Conservation (phyloP, 768 basidiomycete species). For the Hygrocybe coccinea region DNA sequence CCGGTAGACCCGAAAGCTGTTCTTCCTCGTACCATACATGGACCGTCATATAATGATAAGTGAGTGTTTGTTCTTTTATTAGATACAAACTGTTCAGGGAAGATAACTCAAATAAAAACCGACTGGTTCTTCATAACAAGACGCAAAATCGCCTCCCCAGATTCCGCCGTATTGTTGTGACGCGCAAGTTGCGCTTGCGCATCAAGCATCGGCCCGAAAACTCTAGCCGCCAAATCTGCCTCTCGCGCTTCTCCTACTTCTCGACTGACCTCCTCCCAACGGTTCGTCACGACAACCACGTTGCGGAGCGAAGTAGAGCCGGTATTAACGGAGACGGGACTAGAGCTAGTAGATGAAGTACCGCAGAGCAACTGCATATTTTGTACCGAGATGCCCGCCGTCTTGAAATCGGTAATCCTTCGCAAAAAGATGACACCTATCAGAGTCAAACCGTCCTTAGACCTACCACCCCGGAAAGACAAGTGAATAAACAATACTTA, state of each 20-base stretch:
- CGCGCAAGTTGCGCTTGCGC: slow-evolving; percentile 38
- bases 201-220: slow-evolving; percentile 42
- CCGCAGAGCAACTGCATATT: slow-evolving; percentile 48
- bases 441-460: slow-evolving; percentile 24
- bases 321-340: no score
- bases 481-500: neutral
- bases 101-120: no score
- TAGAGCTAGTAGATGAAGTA: slow-evolving; percentile 21
- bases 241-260: slow-evolving; percentile 33
- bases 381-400: slow-evolving; percentile 37
- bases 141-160: slow-evolving; percentile 28
- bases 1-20: no score
- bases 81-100: no score
- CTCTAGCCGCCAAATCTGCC: slow-evolving; percentile 17
- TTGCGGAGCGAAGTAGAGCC: slow-evolving; percentile 30
- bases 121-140: no score
- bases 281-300: slow-evolving; percentile 47
- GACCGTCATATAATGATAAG: no score
- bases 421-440: slow-evolving; percentile 43
- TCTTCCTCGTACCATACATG: no score
- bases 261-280: slow-evolving; percentile 40
- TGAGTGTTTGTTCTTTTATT: no score
- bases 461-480: neutral
- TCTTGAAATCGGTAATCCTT: slow-evolving; percentile 38
- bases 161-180: slow-evolving; percentile 29